Evolutionary conservation across 805 yeast genomes (phyloP), one percentile per base, ranked within the genome.

Genomic region (Kodamaea kakaduensis): DNA sequence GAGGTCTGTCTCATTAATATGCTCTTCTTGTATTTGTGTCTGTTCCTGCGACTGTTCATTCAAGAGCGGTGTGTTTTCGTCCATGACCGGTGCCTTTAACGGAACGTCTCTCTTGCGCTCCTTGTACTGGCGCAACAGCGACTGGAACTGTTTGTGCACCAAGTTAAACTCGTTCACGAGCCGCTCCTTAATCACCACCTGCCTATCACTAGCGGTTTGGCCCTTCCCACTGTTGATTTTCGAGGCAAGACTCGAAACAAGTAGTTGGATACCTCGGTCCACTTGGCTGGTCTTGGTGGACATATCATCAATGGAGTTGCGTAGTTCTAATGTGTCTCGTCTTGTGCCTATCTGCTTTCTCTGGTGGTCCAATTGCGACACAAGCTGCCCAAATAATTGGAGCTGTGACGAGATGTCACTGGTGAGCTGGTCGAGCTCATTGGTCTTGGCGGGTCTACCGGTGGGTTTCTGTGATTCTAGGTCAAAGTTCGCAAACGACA

Each of bases 401-500:
- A 70, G 50, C 41, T 67, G 70, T 5, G 47, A 44, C 1, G 76
- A 61, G 4, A 73, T 59, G 21, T 56, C 61, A 13, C 31, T 26
- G 24, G 64, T 61, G 19, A 64, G 56, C 7, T 33, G 28, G 39
- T 64, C 70, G 27, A 67, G 45, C 21, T 60, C 69, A 23, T 52
- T 50, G 10, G 30, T 30, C 18, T 24, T 34, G 22, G 35, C 32
- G n/a, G n/a, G n/a, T 13, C 41, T 36, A 29, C 42, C 27, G 16
- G 34, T n/a, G 4, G 50, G 43, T 25, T 46, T 59, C 43, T 74
- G 78, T 1, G 78, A 73, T 48, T 74, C 78, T 9, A 66, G 34
- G 47, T 73, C 78, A 41, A 58, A 61, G 37, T 71, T 70, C 25
- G 78, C 78, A 60, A 74, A 74, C 9, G 80, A 74, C 80, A 74